phyloP scores from a whole-genome alignment of 1,284 basidiomycete species.

The Naganishia sp. region DNA sequence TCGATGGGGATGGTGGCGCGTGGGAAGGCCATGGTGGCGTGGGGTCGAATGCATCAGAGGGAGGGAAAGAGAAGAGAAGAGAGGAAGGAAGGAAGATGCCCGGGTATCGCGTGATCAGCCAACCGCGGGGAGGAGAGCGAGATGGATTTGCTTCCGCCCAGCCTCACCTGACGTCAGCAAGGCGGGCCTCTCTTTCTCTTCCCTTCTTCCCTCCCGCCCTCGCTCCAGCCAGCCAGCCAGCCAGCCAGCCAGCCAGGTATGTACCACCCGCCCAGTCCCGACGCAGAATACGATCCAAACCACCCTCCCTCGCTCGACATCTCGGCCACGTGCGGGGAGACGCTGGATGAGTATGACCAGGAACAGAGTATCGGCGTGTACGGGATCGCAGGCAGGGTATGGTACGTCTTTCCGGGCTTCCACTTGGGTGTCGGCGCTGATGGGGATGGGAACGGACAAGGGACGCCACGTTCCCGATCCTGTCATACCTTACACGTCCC shows the following conservation, averaged over 20 bases:
- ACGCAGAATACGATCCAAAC: constrained; percentile 46
- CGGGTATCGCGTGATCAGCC: too few relatives aligned
- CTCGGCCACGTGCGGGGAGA: constrained; percentile 37
- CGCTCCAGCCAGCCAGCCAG: too few relatives aligned
- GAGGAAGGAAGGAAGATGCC: too few relatives aligned
- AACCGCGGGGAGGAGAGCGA: too few relatives aligned
- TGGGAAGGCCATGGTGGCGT: constrained; percentile 23
- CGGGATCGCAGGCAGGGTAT: constrained; percentile 52
- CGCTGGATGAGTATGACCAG: constrained; percentile 38
- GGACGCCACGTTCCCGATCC: constrained; percentile 47
- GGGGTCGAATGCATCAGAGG: background rate
- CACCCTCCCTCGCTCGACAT: constrained; percentile 51
- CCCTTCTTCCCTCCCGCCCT: background rate
- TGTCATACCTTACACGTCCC: constrained; percentile 44
- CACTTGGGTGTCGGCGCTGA: background rate
- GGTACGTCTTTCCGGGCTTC: constrained; percentile 36
- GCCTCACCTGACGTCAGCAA: too few relatives aligned
- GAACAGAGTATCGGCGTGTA: constrained; percentile 44
- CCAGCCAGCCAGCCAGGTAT: too few relatives aligned
- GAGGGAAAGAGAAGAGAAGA: too few relatives aligned
- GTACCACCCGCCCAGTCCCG: background rate
- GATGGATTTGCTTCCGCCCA: too few relatives aligned
- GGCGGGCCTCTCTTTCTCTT: background rate
- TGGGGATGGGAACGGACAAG: constrained; percentile 36
- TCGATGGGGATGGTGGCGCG: constrained; percentile 22